Percentiles rank a stretch among this genome's conserved stretches.
Evolutionary conservation across 2,329 filamentous ascomycete genomes (phyloP).

Genomic region (Incumbomyces delicatus): DNA sequence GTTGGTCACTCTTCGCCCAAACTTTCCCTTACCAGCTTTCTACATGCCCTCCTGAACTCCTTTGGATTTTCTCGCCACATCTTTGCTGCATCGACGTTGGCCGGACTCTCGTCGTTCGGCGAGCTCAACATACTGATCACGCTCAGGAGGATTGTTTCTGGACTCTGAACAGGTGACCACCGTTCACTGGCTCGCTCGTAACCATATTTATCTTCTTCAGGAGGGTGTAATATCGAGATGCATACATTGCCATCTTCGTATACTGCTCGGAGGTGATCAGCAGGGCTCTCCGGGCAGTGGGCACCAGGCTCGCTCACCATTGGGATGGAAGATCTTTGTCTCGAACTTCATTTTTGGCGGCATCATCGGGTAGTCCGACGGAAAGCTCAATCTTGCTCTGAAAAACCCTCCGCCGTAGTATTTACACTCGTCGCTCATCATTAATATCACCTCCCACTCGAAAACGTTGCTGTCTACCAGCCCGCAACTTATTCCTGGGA

Average conservation of each 20-base stretch:
- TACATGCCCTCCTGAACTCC: conserved; percentile 69
- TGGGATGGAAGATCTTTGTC: conserved; percentile 82
- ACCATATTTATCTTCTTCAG: conserved; percentile 85
- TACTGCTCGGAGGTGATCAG: conserved; percentile 39
- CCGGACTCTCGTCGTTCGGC: conserved; percentile 91
- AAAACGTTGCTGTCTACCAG: conserved; percentile 80
- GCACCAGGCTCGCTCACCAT: conserved; percentile 44
- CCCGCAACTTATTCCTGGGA: conserved; percentile 89
- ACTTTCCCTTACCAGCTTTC: conserved; percentile 71
- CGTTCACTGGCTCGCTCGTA: conserved; percentile 86
- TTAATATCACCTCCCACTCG: conserved; percentile 98
- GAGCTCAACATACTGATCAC: conserved; percentile 87
- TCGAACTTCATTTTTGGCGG: conserved; percentile 86
- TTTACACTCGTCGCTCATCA: conserved; percentile 91
- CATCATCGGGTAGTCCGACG: conserved; percentile 71
- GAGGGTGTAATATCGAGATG: conserved; percentile 93
- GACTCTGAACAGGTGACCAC: conserved; percentile 90
- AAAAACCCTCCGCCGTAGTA: conserved; percentile 94
- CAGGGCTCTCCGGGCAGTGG: neutral
- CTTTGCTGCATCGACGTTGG: conserved; percentile 86
- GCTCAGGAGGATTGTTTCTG: conserved; percentile 84
- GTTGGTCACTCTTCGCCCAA: conserved; percentile 55
- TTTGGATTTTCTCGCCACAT: conserved; percentile 71
- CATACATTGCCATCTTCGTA: conserved; percentile 81
- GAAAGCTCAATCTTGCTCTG: conserved; percentile 74